These are phyloP conservation scores for Triticum monococcum DNA, from an alignment of 176 grass and related monocot genomes.

Conservation along the genomic window DNA sequence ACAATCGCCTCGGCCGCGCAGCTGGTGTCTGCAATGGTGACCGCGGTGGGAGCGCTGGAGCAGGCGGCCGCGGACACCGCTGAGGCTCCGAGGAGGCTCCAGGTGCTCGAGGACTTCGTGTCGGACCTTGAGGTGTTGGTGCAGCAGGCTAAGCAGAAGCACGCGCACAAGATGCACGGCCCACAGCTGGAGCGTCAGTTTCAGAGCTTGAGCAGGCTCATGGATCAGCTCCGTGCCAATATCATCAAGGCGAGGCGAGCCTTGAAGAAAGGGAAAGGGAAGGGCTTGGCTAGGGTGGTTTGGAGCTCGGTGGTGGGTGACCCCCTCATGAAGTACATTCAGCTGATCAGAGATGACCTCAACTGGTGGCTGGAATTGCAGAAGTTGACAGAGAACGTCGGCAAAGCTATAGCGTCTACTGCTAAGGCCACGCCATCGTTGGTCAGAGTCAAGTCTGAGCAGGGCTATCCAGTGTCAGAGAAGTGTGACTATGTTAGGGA, in stretches of 20 bases:
- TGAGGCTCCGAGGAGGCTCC: conserved; percentile 59
- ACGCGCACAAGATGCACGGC: conserved; percentile 50
- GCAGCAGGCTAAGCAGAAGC: conserved; percentile 48
- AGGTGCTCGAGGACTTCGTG: conserved; percentile 62
- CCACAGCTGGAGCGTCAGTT: conserved; percentile 56
- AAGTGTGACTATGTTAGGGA: conserved; percentile 49
- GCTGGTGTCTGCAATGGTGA: conserved; percentile 62
- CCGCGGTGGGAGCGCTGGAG: conserved; percentile 51
- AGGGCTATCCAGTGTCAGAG: conserved; percentile 54
- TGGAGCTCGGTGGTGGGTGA: conserved; percentile 63
- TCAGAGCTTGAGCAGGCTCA: conserved; percentile 52
- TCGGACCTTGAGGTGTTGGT: conserved; percentile 45
- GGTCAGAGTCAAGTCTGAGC: conserved; percentile 48
- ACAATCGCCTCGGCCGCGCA: conserved; percentile 56
- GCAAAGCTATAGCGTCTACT: conserved; percentile 30
- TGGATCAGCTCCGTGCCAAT: conserved; percentile 44
- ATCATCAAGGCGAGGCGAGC: conserved; percentile 47
- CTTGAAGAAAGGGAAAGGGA: conserved; percentile 56
- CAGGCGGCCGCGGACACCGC: conserved; percentile 45
- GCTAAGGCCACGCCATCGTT: conserved; percentile 40
- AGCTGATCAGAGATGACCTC: conserved; percentile 66
- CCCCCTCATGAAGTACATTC: conserved; percentile 48
- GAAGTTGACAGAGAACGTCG: conserved; percentile 43
- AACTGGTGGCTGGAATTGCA: conserved; percentile 78
- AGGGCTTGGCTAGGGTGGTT: conserved; percentile 51